Conservation (phyloP, 306 rosid species). For the Dicorynia guianensis region DNA sequence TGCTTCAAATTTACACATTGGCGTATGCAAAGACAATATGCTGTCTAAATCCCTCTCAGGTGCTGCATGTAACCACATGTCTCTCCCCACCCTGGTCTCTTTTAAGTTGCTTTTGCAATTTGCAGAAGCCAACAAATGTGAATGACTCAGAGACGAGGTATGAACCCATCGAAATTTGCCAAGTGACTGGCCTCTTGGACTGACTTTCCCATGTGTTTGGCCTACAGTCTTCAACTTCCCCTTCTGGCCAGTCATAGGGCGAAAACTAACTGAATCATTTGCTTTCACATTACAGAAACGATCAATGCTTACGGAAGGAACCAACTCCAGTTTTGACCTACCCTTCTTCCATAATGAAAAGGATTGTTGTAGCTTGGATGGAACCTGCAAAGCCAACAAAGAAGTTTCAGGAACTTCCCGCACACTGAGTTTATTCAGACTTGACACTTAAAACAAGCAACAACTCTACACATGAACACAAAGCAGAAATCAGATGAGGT, state of each 20-base stretch:
- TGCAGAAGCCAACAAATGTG: constrained; percentile 34
- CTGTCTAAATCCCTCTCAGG: constrained; percentile 61
- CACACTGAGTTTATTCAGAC: constrained; percentile 3
- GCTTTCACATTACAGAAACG: constrained; percentile 29
- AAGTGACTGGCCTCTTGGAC: constrained; percentile 47
- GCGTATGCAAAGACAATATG: constrained; percentile 77
- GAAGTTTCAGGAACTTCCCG: constrained; percentile 32
- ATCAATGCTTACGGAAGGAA: constrained; percentile 31
- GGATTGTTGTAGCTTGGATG: constrained; percentile 66
- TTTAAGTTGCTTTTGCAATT: constrained; percentile 40
- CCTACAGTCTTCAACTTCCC: constrained; percentile 57
- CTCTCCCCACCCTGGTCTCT: constrained; percentile 27
- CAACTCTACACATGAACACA: constrained; percentile 8
- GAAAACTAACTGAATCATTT: constrained; percentile 63
- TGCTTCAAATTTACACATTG: constrained; percentile 52
- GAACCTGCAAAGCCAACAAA: constrained; percentile 66
- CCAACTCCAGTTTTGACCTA: constrained; percentile 37
- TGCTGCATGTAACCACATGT: constrained; percentile 60
- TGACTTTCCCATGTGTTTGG: constrained; percentile 45
- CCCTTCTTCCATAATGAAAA: constrained; percentile 65
- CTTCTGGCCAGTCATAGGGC: constrained; percentile 43
- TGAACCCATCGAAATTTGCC: constrained; percentile 39
- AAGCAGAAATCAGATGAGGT: constrained; percentile 1
- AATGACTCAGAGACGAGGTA: constrained; percentile 41
- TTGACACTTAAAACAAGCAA: constrained; percentile 7